Evolutionary conservation across 176 grass and related monocot genomes (phyloP), one percentile per base, ranked within the genome.

Genomic region (Juncus effusus): DNA sequence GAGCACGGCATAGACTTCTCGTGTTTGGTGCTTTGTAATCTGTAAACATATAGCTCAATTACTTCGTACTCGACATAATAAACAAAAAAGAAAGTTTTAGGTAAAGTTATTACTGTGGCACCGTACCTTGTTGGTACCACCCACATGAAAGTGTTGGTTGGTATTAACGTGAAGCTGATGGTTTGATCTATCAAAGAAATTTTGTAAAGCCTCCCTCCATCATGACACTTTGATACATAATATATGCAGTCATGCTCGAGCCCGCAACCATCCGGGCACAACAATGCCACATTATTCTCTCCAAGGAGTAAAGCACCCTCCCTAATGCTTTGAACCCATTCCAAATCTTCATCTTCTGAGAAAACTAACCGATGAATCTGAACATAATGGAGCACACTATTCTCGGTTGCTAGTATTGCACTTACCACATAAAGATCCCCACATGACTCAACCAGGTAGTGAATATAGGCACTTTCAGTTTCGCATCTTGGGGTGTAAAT

Each of bases 241-340:
- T 64, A 45, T 8, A 75, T 13, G 52, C 11, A 75, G 6, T 58
- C 57, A 50, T 49, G 13, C 11, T 40, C 28, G 4, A 62, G 14
- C 11, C 44, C 60, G 7, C 13, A 39, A 54, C 35, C 62, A 8
- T 36, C 51, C 8, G 72, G 56, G 53, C 7, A 7, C 2, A 54
- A 14, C 5, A 61, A 36, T 38, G 16, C 58, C 8, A 37, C 57
- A 54, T 3, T 14, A 8, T 37, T 36, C 2, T n/a, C n/a, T 38
- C 16, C 16, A 4, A 62, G 35, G 59, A 62, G 12, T 12, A 62
- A 62, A 12, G 36, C 59, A 62, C 8, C 16, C 2, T 54, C 72
- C 2, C 72, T 14, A 10, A 75, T 75, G 72, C 13, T 39, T 36
- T 75, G 38, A 5, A 75, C 72, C 41, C 38, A 61, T 7, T 49